A percentile compares a stretch with the other conserved stretches of the same genome.
Conservation (phyloP, 768 basidiomycete genomes). For the Pholiota conissans region DNA sequence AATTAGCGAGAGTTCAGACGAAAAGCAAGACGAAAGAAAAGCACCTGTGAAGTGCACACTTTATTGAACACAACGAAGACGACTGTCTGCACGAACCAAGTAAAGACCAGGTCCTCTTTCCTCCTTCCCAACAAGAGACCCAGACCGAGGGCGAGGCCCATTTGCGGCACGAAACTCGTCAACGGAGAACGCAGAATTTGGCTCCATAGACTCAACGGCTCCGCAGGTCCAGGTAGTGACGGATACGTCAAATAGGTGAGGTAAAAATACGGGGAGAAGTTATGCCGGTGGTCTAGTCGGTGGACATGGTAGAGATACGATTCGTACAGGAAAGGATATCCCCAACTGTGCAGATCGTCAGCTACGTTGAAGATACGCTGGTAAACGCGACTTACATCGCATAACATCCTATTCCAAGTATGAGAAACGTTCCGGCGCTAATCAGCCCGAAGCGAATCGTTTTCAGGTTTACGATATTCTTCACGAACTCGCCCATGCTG, state of each 20-base stretch:
- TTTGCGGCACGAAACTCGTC: constrained; percentile 83
- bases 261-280: constrained; percentile 98
- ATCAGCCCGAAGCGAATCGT: constrained; percentile 67
- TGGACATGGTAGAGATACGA: constrained; percentile 92
- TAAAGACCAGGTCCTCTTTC: constrained; percentile 64
- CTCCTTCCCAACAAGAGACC: constrained; percentile 72
- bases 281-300: constrained; percentile 94
- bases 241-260: constrained; percentile 89
- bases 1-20: not conserved
- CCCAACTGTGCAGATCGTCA: constrained; percentile 66
- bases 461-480: constrained; percentile 45
- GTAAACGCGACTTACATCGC: constrained; percentile 35
- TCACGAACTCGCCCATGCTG: constrained; percentile 30
- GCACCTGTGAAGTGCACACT: constrained; percentile 95
- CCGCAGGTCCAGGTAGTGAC: constrained; percentile 17
- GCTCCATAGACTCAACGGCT: constrained; percentile 33
- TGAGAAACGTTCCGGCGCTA: constrained; percentile 66
- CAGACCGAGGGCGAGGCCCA: constrained; percentile 64
- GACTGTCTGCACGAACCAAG: constrained; percentile 91
- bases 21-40: not conserved
- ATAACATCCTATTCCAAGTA: constrained; percentile 68
- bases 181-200: constrained; percentile 67
- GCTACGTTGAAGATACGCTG: not conserved
- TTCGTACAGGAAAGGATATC: constrained; percentile 86
- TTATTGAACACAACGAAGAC: constrained; percentile 96